Conservation (phyloP, 31 red algal genomes). For the Porphyra umbilicalis region DNA sequence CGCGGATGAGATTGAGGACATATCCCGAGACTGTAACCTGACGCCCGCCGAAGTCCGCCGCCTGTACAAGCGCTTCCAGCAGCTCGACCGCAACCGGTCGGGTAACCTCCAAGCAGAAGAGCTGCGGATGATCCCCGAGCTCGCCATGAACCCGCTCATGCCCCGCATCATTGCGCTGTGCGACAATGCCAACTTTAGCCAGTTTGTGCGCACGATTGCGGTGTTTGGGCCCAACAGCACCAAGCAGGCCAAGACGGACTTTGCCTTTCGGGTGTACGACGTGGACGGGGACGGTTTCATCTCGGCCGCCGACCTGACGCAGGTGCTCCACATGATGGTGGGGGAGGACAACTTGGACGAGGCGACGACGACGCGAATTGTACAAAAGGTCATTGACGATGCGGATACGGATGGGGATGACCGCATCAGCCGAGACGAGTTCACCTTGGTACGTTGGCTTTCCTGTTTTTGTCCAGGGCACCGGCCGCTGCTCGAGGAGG, state of each 20-base stretch:
- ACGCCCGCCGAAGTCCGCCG: conserved; percentile 61
- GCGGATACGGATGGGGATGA: conserved; percentile 63
- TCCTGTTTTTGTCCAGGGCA: too few species aligned
- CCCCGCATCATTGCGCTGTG: conserved; percentile 75
- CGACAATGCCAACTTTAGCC: conserved; percentile 80
- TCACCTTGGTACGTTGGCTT: conserved; percentile 5
- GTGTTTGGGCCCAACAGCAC: conserved; percentile 41
- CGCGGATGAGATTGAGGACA: conserved; percentile 92
- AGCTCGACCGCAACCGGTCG: conserved; percentile 82
- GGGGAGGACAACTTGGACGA: conserved; percentile 59
- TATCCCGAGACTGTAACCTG: conserved; percentile 57
- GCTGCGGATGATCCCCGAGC: conserved; percentile 89
- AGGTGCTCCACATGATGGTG: conserved; percentile 64
- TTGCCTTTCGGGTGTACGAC: conserved; percentile 87
- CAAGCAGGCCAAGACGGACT: conserved; percentile 57
- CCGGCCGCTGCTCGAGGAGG: too few species aligned
- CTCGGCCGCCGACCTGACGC: conserved; percentile 30
- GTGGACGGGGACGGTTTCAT: conserved; percentile 86
- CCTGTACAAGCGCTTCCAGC: conserved; percentile 94
- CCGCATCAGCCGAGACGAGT: conserved; percentile 37
- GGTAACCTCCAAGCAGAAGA: conserved; percentile 68
- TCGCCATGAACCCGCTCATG: conserved; percentile 93
- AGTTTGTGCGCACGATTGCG: conserved; percentile 72
- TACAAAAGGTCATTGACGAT: conserved; percentile 36
- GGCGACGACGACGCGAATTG: conserved; percentile 22